Base-by-base conservation (phyloP, 768 basidiomycete species). In the Boletus sensibilis region DNA sequence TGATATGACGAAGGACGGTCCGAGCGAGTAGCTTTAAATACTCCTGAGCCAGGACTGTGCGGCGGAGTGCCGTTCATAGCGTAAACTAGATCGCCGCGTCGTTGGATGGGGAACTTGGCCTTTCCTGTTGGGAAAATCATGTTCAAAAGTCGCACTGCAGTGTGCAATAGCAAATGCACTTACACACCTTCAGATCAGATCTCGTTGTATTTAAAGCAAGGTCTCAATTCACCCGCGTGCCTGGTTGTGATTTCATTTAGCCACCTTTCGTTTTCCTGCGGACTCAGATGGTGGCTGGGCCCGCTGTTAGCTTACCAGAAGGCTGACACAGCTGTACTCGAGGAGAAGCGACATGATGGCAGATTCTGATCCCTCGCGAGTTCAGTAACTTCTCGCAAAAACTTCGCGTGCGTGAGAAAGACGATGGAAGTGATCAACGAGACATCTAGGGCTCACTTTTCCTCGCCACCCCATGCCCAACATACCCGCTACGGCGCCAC, bases 41-140 rank as follows among this genome's bases (percentile, higher is more conserved):
- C 63, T 45, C 50, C 40, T 56, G 59, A 38, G 44, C 48, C 49
- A 63, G 35, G 50, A 64, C 55, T 62, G 60, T 53, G 63, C 59
- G 62, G 64, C 70, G 62, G 70, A 63, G 61, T 64, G 72, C 70
- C 70, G 58, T 68, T 39, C 64, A 63, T 70, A 59, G 68, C 68
- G 72, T 70, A 73, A 50, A 62, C 49, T 3, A 59, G 64, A 72
- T 72, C 68, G 62, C 71, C 68, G 72, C 51, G 58, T 60, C 58
- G 66, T 65, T 65, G 39, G 55, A 68, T 71, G 59, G 64, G 70
- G 68, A 64, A 70, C 62, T 66, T 59, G 60, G 18, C 57, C 50
- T 64, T 68, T 72, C 72, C 70, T 64, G 70, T 72, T 72, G 68
- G 68, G 72, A 70, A 72, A 73, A 72, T 73, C 67, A 69, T 58